phyloP scores from a whole-genome alignment of 2,329 filamentous ascomycete species.

The Rutstroemia sp. region DNA sequence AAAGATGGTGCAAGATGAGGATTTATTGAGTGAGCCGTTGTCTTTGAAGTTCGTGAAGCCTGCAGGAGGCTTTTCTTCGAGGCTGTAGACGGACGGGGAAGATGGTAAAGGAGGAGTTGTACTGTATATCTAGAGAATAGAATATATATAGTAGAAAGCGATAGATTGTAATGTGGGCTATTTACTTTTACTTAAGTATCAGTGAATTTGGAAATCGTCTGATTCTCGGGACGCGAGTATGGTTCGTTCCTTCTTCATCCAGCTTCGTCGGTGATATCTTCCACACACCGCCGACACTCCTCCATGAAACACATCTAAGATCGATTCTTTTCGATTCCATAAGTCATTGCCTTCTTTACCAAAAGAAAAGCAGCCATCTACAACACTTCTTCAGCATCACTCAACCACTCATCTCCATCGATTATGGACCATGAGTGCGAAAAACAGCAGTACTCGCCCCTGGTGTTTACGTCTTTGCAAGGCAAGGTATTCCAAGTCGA shows the following conservation, averaged over 20 bases:
- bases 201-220: too few relatives aligned
- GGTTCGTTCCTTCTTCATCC: too few relatives aligned
- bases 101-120: neutral
- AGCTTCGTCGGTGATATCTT: too few relatives aligned
- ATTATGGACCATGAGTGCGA: slow-evolving; percentile 6
- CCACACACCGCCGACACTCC: too few relatives aligned
- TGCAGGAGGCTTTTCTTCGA: slow-evolving; percentile 23
- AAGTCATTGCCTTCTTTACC: too few relatives aligned
- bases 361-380: too few relatives aligned
- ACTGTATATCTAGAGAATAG: neutral
- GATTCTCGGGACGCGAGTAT: too few relatives aligned
- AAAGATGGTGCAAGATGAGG: slow-evolving; percentile 21
- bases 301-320: too few relatives aligned
- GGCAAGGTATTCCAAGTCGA: slow-evolving; percentile 12
- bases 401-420: neutral
- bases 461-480: slow-evolving; percentile 10
- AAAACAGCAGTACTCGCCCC: neutral
- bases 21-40: slow-evolving; percentile 17
- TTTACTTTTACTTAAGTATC: too few relatives aligned
- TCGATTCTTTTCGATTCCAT: too few relatives aligned
- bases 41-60: slow-evolving; percentile 23
- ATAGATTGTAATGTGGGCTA: too few relatives aligned
- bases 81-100: slow-evolving; percentile 10
- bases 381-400: neutral
- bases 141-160: too few relatives aligned